Base-by-base conservation (phyloP, 768 basidiomycete genomes). In the Pisolithus marmoratus region DNA sequence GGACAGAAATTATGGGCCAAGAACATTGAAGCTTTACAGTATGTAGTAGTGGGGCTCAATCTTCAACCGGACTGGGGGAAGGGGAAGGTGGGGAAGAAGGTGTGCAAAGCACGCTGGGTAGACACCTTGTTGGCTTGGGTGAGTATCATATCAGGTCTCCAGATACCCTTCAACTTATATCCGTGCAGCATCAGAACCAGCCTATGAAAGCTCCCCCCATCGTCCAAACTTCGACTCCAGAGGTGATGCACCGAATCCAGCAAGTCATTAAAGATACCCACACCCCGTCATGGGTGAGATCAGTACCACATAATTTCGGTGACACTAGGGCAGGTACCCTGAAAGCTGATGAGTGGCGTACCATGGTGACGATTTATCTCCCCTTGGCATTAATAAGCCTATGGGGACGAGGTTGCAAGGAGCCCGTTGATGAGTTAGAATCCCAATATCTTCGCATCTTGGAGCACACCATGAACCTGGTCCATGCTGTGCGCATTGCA, bases 81-180 rank as follows among this genome's bases (percentile, higher is more conserved):
- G 24, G 12, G 19, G 15, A 7, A 26, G 15, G 20, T 37, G 36
- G 41, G 38, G 8, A 24, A 8, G 6, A 40, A 8, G 14, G 38
- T 51, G 5, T 24, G 20, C 8, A 56, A 56, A 24, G 20, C 29
- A 23, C 48, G 54, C 8, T 56, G 52, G 55, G 49, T 44, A 11
- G 46, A 51, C 1, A 48, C 49, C 11, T 24, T 56, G 15, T 46
- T 45, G 8, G 42, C 26, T n/a, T 56, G 55, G 52, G 55, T 61
- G 38, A 40, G 38, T 40, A 19, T 4, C 38, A 40, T 15, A 8
- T 19, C 8, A 19, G n/a, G n/a, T n/a, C n/a, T n/a, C n/a, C 8
- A 19, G 8, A 40, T 40, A 8, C 7, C 38, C 7, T 40, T 20
- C 29, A n/a, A 12, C n/a, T 22, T 40, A 40, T 19, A 2, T 40